Conservation (phyloP, 73 alveolate species). For the Blepharisma stoltei region DNA sequence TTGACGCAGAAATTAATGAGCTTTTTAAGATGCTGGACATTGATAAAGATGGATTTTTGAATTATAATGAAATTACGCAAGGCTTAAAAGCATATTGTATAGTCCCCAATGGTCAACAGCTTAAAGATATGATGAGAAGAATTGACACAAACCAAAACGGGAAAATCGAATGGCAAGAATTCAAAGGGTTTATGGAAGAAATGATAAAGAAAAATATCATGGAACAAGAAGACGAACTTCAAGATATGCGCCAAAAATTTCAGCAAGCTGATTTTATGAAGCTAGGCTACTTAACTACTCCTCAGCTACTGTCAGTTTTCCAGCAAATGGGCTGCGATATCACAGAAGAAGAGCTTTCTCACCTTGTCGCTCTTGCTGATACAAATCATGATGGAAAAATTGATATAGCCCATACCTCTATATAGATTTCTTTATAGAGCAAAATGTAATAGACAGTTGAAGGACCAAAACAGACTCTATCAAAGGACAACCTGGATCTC, state of each 20-base stretch:
- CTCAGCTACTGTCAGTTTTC: neutral
- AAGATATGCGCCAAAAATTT: neutral
- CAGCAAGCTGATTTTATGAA: conserved; percentile 2
- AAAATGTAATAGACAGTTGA: too few relatives aligned
- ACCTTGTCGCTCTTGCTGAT: neutral
- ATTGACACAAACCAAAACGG: conserved; percentile 12
- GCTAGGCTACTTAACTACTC: conserved; percentile 13
- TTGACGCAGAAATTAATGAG: conserved; percentile 22
- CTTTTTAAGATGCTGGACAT: conserved; percentile 5
- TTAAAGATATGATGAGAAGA: conserved; percentile 19
- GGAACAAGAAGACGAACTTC: conserved; percentile 23
- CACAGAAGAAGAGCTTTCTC: neutral
- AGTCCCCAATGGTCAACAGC: neutral
- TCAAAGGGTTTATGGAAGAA: neutral
- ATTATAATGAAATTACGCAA: neutral
- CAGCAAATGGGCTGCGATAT: neutral
- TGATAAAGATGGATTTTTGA: conserved; percentile 7
- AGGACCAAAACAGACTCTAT: too few relatives aligned
- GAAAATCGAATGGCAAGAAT: conserved; percentile 8
- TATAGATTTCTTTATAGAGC: too few relatives aligned
- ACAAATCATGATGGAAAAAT: conserved; percentile 10
- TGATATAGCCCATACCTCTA: too few relatives aligned
- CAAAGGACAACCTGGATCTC: too few relatives aligned
- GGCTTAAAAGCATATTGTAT: conserved; percentile 7
- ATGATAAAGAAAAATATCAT: neutral